Percentiles rank a stretch among this genome's conserved stretches.
Conservation (phyloP, 768 basidiomycete species). For the Macrocybe gigantea region DNA sequence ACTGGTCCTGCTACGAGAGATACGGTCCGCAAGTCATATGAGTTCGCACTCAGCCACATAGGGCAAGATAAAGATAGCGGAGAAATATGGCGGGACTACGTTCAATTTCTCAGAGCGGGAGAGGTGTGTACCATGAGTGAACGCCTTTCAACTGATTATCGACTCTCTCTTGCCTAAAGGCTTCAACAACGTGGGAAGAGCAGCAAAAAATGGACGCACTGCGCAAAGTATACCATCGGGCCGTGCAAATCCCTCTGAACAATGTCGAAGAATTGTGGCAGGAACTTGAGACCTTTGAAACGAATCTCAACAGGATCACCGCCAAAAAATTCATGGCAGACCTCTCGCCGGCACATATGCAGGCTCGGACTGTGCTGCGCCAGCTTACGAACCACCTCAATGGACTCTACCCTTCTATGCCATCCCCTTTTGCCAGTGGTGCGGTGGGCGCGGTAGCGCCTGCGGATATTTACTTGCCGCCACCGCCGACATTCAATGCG, state of each 20-base stretch:
- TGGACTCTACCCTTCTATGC: conserved; percentile 42
- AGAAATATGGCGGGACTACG: conserved; percentile 92
- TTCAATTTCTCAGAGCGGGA: conserved; percentile 78
- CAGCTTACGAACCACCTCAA: conserved; percentile 70
- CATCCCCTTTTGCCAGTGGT: conserved; percentile 4
- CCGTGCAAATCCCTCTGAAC: conserved; percentile 90
- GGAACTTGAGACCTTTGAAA: conserved; percentile 91
- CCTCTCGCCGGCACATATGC: conserved; percentile 91
- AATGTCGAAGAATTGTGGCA: conserved; percentile 92
- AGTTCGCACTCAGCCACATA: conserved; percentile 84
- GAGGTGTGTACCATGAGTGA: conserved; percentile 44
- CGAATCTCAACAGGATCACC: conserved; percentile 81
- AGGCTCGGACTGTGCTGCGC: conserved; percentile 83
- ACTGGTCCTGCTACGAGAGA: conserved; percentile 63
- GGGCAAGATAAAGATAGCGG: conserved; percentile 91
- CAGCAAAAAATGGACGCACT: conserved; percentile 93
- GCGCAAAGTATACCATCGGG: conserved; percentile 88
- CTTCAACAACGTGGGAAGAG: conserved; percentile 88
- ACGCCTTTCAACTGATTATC: conserved; percentile 14
- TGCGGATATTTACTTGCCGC: conserved; percentile 57
- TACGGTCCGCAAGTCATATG: conserved; percentile 82
- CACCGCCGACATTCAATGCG: conserved; percentile 65
- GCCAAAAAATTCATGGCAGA: conserved; percentile 96
- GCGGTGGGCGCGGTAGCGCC: conserved; percentile 25
- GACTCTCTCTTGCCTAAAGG: conserved; percentile 20